Percentiles rank a stretch among this genome's conserved stretches.
phyloP scores from a whole-genome alignment of 306 rosid species.

The Clitoria ternatea region DNA sequence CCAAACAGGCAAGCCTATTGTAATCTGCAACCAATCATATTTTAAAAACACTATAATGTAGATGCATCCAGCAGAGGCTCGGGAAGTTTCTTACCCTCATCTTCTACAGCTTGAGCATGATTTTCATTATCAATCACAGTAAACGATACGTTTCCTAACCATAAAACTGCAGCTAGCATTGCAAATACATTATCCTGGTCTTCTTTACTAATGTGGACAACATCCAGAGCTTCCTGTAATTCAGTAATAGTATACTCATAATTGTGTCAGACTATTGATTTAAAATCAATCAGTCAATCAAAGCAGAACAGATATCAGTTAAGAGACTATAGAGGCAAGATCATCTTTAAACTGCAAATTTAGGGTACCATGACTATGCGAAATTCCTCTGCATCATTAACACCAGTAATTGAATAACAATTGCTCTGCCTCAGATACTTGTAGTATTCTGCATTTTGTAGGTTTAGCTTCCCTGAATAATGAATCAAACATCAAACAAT shows the following conservation, averaged over 20 bases:
- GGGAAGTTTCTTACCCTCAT: conserved; percentile 60
- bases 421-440: conserved; percentile 76
- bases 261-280: conserved; percentile 16
- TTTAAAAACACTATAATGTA: background rate
- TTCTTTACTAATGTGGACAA: conserved; percentile 76
- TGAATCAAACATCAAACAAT: conserved; percentile 19
- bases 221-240: conserved; percentile 88
- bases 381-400: conserved; percentile 83
- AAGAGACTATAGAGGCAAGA: conserved; percentile 5
- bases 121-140: conserved; percentile 80
- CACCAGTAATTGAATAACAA: conserved; percentile 68
- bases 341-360: background rate
- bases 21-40: background rate
- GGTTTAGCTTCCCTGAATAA: conserved; percentile 61
- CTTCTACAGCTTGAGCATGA: conserved; percentile 70
- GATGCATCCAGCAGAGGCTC: conserved; percentile 9
- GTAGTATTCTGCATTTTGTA: conserved; percentile 63
- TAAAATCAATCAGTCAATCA: background rate
- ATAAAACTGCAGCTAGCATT: conserved; percentile 92
- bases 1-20: background rate
- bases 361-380: conserved; percentile 54
- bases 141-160: conserved; percentile 88
- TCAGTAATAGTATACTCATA: conserved; percentile 11
- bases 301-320: background rate
- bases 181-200: conserved; percentile 86